phyloP scores from a whole-genome alignment of 805 yeast species.

The Maudiozyma pseudohumilis region DNA sequence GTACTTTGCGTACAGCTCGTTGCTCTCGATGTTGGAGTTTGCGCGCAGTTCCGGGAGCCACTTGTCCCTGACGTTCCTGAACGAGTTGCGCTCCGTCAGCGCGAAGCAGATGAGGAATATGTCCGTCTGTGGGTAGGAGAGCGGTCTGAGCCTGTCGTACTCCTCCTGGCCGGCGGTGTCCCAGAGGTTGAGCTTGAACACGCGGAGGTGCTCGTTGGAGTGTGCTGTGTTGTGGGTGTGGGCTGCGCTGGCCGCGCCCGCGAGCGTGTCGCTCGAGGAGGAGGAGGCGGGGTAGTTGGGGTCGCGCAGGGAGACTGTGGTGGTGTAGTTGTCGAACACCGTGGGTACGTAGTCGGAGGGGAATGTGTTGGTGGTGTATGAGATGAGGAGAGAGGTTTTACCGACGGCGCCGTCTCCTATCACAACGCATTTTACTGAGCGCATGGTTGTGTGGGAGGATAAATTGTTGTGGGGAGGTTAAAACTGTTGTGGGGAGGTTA shows the following conservation, averaged over 20 bases:
- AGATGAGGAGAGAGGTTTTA: slow-evolving; percentile 77
- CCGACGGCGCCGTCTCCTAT: slow-evolving; percentile 96
- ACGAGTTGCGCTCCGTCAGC: slow-evolving; percentile 69
- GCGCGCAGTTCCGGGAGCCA: slow-evolving; percentile 83
- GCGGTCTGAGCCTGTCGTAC: slow-evolving; percentile 79
- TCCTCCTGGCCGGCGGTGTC: slow-evolving; percentile 96
- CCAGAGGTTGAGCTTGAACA: slow-evolving; percentile 81
- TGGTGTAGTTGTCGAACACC: slow-evolving; percentile 85
- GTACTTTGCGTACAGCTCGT: slow-evolving; percentile 11
- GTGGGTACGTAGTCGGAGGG: slow-evolving; percentile 93
- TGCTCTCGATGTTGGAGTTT: slow-evolving; percentile 54
- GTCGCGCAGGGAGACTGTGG: slow-evolving; percentile 51
- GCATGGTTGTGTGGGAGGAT: too few species aligned
- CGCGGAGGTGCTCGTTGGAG: slow-evolving; percentile 32
- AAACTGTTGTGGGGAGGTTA: too few species aligned
- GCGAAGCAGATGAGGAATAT: slow-evolving; percentile 82
- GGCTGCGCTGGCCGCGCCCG: neutral
- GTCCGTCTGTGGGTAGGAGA: slow-evolving; percentile 87
- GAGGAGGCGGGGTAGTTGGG: neutral
- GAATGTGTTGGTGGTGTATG: slow-evolving; percentile 85
- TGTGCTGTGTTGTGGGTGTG: neutral
- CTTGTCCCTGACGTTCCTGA: slow-evolving; percentile 68
- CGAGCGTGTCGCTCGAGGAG: neutral
- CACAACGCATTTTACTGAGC: slow-evolving; percentile 84
- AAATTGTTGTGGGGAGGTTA: too few species aligned